These are phyloP conservation scores for Cardamine occulta DNA, from an alignment of 345 rosid species.

Conservation along the genomic window DNA sequence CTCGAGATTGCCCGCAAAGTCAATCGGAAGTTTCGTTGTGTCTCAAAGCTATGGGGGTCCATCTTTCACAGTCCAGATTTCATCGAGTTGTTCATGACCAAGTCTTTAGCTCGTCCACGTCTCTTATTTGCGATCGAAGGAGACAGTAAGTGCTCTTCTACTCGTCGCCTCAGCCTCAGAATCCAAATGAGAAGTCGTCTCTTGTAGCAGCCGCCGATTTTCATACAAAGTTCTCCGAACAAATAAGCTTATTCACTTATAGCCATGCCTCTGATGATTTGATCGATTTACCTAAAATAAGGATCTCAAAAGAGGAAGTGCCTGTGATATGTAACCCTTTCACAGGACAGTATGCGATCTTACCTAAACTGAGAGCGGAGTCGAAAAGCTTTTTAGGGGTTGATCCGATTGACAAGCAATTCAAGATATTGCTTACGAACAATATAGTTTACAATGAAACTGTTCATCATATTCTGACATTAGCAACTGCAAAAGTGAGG, in stretches of 20 bases:
- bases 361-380: neutral
- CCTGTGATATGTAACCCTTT: neutral
- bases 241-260: neutral
- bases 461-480: neutral
- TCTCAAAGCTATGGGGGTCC: neutral
- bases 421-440: neutral
- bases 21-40: neutral
- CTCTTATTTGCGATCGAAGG: neutral
- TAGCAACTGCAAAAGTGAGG: neutral
- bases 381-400: neutral
- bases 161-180: neutral
- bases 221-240: too few relatives aligned
- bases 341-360: too few relatives aligned
- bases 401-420: conserved; percentile 3
- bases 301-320: neutral
- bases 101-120: neutral
- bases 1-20: neutral
- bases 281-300: neutral
- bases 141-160: neutral
- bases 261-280: neutral
- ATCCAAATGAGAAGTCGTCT: neutral
- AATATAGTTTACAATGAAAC: neutral
- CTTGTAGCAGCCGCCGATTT: neutral
- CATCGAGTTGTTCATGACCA: neutral
- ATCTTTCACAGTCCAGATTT: neutral